Base-by-base conservation (phyloP, 2,329 filamentous ascomycete species). In the Aspergillus jensenii region DNA sequence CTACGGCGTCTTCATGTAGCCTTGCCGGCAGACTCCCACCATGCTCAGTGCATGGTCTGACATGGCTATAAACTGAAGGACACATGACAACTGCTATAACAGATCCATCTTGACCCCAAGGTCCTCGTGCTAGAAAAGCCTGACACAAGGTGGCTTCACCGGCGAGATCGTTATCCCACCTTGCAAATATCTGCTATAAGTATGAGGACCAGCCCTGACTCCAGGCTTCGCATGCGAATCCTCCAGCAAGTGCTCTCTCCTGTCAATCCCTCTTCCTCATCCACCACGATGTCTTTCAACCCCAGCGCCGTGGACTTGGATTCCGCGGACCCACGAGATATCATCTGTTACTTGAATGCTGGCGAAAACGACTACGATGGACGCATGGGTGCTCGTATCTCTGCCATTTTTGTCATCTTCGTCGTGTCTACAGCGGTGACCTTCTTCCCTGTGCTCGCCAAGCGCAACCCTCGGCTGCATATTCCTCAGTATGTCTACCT, bases 361-460 rank as follows among this genome's bases (percentile, higher is more conserved):
- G 51, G 52, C 3, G 48, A 56, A 6, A 58, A 59, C 25, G 59
- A 61, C 3, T 61, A 61, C 45, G 53, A 61, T 25, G 59, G 59
- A 6, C 56, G 53, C 7, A 25, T 61, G 15, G 59, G 59, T 7
- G 59, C 59, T 14, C 56, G 59, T 3, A 21, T 61, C n/a, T 61
- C 59, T 9, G 35, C 59, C 48, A 59, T 61, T 19, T 61, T 61
- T 25, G 59, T 61, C 12, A 61, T 61, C 14, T 40, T 61, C 9
- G 27, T 56, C 25, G 55, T 61, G 4, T 61, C 59, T 2, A 59
- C 59, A 1, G 56, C 49, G 9, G 52, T 61, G 12, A 61, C 59
- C n/a, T 55, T 61, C 23, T 61, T 61, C 25, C 59, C 59, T 15
- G 52, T 61, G 12, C 19, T 61, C 12, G 59, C 59, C n/a, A 59